phyloP scores from a whole-genome alignment of 345 rosid genomes.

The Angophora floribunda region DNA sequence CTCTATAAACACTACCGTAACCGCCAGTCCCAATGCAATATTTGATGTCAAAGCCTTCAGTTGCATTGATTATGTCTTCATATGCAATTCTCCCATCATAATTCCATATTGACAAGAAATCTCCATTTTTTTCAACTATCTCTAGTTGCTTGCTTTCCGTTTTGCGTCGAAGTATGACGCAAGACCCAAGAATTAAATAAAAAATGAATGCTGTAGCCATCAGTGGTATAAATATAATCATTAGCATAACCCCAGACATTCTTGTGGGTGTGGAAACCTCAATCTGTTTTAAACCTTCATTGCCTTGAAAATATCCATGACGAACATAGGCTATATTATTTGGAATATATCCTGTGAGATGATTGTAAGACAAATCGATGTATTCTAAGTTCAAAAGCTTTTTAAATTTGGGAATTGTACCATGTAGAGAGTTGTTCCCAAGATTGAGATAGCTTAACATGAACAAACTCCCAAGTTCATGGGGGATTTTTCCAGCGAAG shows the following conservation, averaged over 20 bases:
- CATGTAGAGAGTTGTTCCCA: neutral
- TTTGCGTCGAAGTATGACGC: neutral
- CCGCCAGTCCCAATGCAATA: constrained; percentile 18
- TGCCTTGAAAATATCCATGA: fast-evolving
- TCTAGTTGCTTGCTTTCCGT: neutral
- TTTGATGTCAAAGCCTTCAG: neutral
- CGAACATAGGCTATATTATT: neutral
- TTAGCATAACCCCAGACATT: neutral
- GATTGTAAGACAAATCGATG: neutral
- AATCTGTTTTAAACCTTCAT: neutral
- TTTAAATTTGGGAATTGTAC: neutral
- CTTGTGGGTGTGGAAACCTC: neutral
- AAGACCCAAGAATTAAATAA: neutral
- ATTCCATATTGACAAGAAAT: neutral
- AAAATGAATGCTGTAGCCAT: neutral
- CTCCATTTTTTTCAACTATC: neutral
- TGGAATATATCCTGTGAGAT: neutral
- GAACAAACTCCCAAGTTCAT: neutral
- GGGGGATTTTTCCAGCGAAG: neutral
- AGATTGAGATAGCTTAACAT: neutral
- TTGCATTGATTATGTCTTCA: constrained; percentile 8
- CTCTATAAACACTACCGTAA: constrained; percentile 18
- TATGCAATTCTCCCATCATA: constrained; percentile 13
- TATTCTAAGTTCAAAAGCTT: neutral
- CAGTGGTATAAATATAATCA: neutral